phyloP scores from a whole-genome alignment of 495 filamentous ascomycete genomes.

The Trypethelium eluteriae region DNA sequence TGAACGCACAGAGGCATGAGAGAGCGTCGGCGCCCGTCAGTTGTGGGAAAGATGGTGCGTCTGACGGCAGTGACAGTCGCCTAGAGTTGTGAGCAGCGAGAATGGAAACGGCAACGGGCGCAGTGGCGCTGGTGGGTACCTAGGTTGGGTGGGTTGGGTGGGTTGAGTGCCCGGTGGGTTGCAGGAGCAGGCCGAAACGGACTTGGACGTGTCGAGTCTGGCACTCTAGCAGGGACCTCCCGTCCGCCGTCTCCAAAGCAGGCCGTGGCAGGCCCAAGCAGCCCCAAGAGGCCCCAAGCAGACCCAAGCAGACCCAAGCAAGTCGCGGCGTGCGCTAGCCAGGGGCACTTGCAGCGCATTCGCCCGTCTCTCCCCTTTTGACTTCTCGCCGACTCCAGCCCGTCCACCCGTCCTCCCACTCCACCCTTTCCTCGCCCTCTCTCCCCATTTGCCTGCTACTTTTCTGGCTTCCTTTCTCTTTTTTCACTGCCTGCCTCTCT shows the following conservation, averaged over 20 bases:
- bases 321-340: not conserved
- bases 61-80: too few relatives aligned
- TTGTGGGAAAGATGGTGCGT: too few relatives aligned
- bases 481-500: not conserved
- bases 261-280: too few relatives aligned
- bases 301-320: too few relatives aligned
- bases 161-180: not conserved
- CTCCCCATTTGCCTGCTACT: not conserved
- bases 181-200: not conserved
- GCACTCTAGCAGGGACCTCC: too few relatives aligned
- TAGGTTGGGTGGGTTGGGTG: not conserved
- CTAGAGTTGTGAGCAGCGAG: too few relatives aligned
- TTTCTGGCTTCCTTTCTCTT: not conserved
- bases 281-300: too few relatives aligned
- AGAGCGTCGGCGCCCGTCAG: too few relatives aligned
- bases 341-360: constrained; percentile 1
- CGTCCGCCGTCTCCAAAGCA: too few relatives aligned
- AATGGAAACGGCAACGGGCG: too few relatives aligned
- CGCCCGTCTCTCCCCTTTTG: not conserved
- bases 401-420: not conserved
- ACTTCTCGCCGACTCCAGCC: not conserved
- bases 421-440: constrained; percentile 5
- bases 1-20: too few relatives aligned
- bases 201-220: not conserved
- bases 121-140: not conserved